These are phyloP conservation scores for Phytophthora brassicae DNA, from an alignment of 352 stramenopile species.

Conservation along the genomic window DNA sequence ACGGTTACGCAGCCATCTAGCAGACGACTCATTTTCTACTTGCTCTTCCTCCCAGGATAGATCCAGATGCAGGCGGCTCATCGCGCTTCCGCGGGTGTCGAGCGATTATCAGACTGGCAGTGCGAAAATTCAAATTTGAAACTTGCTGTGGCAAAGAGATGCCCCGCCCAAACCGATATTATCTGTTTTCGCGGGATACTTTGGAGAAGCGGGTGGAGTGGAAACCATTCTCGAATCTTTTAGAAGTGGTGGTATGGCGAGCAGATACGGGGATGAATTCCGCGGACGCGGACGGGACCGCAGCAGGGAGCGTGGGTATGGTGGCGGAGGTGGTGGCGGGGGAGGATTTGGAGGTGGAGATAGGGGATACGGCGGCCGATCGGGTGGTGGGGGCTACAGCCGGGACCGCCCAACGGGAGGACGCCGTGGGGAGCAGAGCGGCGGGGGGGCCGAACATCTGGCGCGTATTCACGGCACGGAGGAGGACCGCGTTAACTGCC, in stretches of 20 bases:
- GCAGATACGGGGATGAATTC: slow-evolving; percentile 76
- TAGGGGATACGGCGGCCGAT: slow-evolving; percentile 43
- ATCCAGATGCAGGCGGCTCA: slow-evolving; percentile 31
- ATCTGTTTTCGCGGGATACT: background rate
- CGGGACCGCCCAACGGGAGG: slow-evolving; percentile 49
- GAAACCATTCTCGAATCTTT: slow-evolving; percentile 50
- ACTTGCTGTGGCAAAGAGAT: background rate
- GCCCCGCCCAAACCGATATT: background rate
- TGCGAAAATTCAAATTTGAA: slow-evolving; percentile 30
- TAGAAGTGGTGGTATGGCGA: slow-evolving; percentile 40
- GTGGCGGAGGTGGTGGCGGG: slow-evolving; percentile 27
- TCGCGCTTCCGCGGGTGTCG: no score
- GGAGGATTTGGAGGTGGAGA: slow-evolving; percentile 32
- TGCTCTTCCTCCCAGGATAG: slow-evolving; percentile 43
- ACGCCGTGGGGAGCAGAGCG: slow-evolving; percentile 63
- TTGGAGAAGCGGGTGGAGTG: slow-evolving; percentile 29
- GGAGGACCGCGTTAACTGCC: slow-evolving; percentile 98
- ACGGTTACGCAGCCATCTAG: slow-evolving; percentile 15
- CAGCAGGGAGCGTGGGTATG: slow-evolving; percentile 66
- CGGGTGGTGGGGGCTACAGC: slow-evolving; percentile 45
- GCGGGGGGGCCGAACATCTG: slow-evolving; percentile 93
- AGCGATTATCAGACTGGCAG: slow-evolving; percentile 5
- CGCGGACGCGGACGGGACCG: slow-evolving; percentile 66
- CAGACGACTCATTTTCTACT: slow-evolving; percentile 16
- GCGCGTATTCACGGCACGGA: slow-evolving; percentile 98